These are phyloP conservation scores for Mycosphaerella arachidis DNA, from an alignment of 2,329 filamentous ascomycete genomes.

Conservation along the genomic window DNA sequence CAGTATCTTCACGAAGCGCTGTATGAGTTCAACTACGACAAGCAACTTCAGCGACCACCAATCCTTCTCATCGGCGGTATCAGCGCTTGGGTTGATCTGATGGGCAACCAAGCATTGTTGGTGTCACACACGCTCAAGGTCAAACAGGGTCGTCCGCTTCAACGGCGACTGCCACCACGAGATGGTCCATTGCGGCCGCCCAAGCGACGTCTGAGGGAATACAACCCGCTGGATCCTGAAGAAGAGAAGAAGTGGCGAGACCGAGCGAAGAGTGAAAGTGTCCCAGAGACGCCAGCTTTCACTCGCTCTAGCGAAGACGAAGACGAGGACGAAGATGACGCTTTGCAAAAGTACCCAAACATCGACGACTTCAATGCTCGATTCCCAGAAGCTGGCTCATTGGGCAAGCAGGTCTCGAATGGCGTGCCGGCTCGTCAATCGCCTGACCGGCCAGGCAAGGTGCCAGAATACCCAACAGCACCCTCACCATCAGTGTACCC, in stretches of 20 bases:
- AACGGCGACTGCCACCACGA: conserved; percentile 49
- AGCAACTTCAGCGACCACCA: conserved; percentile 66
- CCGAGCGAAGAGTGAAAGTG: conserved; percentile 63
- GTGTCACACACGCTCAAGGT: conserved; percentile 53
- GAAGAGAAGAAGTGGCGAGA: conserved; percentile 80
- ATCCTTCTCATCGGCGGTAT: conserved; percentile 78
- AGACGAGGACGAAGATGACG: conserved; percentile 29
- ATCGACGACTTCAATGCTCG: conserved; percentile 81
- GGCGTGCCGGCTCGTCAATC: conserved; percentile 29
- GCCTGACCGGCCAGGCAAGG: conserved; percentile 27
- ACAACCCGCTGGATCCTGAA: conserved; percentile 70
- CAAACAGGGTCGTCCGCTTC: conserved; percentile 46
- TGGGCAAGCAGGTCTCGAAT: conserved; percentile 53
- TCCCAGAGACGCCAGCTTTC: conserved; percentile 33
- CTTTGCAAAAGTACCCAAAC: conserved; percentile 16
- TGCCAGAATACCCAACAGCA: conserved; percentile 30
- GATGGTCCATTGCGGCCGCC: conserved; percentile 48
- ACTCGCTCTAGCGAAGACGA: conserved; percentile 41
- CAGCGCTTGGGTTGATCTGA: conserved; percentile 78
- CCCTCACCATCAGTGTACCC: conserved; percentile 29
- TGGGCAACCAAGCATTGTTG: conserved; percentile 64
- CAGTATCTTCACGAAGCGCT: conserved; percentile 73
- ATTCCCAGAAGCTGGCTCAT: conserved; percentile 66
- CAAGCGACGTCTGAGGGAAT: conserved; percentile 54
- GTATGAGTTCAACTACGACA: conserved; percentile 75